Evolutionary conservation across 1,284 basidiomycete species (phyloP).

Genomic region (Cutaneotrichosporon cyanovorans): DNA sequence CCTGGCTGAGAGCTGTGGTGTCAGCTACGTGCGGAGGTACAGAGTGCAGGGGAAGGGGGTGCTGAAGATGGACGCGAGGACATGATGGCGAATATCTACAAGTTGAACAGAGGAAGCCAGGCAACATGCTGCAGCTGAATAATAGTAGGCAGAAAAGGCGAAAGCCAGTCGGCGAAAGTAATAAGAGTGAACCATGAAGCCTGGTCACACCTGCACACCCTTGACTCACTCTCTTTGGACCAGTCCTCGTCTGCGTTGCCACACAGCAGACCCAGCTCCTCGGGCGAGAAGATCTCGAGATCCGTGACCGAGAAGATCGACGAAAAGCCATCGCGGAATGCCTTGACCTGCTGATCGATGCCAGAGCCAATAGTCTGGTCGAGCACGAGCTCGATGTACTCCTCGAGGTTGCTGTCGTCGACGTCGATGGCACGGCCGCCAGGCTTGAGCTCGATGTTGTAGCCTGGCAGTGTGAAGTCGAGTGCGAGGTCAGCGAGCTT

Average conservation of each 20-base stretch:
- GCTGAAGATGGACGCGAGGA: no score
- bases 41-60: no score
- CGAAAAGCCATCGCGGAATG: conserved; percentile 79
- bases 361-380: conserved; percentile 75
- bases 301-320: conserved; percentile 89
- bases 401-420: conserved; percentile 74
- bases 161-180: no score
- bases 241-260: conserved; percentile 94
- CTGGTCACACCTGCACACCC: no score
- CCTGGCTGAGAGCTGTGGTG: conserved; percentile 67
- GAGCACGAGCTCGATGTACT: conserved; percentile 74
- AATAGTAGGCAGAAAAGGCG: no score
- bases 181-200: no score
- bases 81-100: no score
- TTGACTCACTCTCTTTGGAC: conserved; percentile 74
- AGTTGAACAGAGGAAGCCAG: no score
- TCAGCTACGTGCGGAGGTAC: neutral
- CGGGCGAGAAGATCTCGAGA: conserved; percentile 82
- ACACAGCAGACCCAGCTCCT: conserved; percentile 88
- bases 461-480: conserved; percentile 94
- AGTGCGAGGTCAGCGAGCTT: conserved; percentile 75
- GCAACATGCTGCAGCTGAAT: no score
- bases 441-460: conserved; percentile 80
- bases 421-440: conserved; percentile 72
- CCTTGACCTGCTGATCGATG: conserved; percentile 64